These are phyloP conservation scores for Gossypium schwendimanii DNA, from an alignment of 441 rosid species.

Conservation along the genomic window DNA sequence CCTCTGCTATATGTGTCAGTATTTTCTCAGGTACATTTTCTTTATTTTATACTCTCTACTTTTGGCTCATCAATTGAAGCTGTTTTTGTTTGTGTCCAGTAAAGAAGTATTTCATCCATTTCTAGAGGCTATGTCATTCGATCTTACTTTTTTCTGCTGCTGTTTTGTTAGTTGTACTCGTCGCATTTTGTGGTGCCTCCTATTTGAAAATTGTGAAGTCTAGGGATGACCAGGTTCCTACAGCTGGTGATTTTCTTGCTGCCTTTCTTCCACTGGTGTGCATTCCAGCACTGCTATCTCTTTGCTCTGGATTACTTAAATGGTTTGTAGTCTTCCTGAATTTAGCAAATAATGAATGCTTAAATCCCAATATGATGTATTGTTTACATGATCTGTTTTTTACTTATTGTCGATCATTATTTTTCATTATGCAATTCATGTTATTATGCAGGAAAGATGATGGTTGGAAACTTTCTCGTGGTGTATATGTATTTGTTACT, in stretches of 20 bases:
- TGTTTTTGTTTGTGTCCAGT: conserved; percentile 10
- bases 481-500: conserved; percentile 71
- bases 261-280: conserved; percentile 95
- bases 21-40: conserved; percentile 71
- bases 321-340: conserved; percentile 49
- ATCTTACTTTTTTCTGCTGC: conserved; percentile 19
- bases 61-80: conserved; percentile 6
- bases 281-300: conserved; percentile 86
- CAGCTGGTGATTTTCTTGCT: conserved; percentile 90
- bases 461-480: conserved; percentile 91
- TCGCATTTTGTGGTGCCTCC: conserved; percentile 87
- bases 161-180: conserved; percentile 76
- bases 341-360: conserved; percentile 19
- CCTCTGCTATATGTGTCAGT: conserved; percentile 83
- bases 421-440: neutral
- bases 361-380: conserved; percentile 12
- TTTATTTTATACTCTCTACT: neutral
- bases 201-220: conserved; percentile 88
- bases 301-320: conserved; percentile 90
- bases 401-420: conserved; percentile 7
- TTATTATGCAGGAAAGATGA: conserved; percentile 88
- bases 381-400: conserved; percentile 12
- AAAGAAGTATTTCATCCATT: conserved; percentile 1
- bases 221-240: conserved; percentile 84
- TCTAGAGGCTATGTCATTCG: conserved; percentile 1